Conservation (phyloP, 2,329 filamentous ascomycete species). For the Trichoderma atroviride region DNA sequence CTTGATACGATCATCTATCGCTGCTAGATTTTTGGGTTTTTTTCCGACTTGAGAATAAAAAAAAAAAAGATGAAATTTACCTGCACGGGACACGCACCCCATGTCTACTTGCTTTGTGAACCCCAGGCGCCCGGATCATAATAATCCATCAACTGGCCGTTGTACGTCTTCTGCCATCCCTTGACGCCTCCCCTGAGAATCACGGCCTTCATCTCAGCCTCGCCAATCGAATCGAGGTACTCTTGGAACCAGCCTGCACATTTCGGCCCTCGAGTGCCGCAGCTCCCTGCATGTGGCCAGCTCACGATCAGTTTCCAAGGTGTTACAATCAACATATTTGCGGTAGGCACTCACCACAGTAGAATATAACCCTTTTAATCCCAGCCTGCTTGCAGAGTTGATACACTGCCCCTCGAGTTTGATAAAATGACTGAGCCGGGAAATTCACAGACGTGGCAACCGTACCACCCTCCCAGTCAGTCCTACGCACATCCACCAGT, state of each 20-base stretch:
- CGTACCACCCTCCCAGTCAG: conserved; percentile 61
- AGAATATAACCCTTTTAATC: conserved; percentile 55
- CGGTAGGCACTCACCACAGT: conserved; percentile 50
- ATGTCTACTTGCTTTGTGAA: conserved; percentile 32
- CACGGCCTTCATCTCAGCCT: conserved; percentile 48
- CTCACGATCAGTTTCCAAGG: not conserved
- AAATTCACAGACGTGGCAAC: conserved; percentile 61
- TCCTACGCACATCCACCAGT: conserved; percentile 56
- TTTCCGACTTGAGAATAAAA: conserved; percentile 35
- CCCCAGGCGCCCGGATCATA: conserved; percentile 51
- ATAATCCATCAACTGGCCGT: conserved; percentile 51
- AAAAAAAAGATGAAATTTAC: conserved; percentile 27
- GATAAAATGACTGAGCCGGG: conserved; percentile 58
- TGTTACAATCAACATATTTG: not conserved
- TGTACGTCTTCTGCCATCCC: conserved; percentile 56
- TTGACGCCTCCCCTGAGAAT: conserved; percentile 57
- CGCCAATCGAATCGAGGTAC: conserved; percentile 52
- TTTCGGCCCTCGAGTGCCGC: conserved; percentile 52
- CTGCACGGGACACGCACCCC: not conserved
- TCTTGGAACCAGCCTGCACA: conserved; percentile 61
- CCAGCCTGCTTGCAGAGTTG: conserved; percentile 54
- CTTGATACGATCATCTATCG: conserved; percentile 30
- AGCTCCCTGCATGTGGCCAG: conserved; percentile 47
- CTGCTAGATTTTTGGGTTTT: conserved; percentile 35
- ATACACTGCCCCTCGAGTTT: conserved; percentile 51